Evolutionary conservation across 192 early-diverging fungal species (phyloP).

Genomic region (Coemansia javaensis): DNA sequence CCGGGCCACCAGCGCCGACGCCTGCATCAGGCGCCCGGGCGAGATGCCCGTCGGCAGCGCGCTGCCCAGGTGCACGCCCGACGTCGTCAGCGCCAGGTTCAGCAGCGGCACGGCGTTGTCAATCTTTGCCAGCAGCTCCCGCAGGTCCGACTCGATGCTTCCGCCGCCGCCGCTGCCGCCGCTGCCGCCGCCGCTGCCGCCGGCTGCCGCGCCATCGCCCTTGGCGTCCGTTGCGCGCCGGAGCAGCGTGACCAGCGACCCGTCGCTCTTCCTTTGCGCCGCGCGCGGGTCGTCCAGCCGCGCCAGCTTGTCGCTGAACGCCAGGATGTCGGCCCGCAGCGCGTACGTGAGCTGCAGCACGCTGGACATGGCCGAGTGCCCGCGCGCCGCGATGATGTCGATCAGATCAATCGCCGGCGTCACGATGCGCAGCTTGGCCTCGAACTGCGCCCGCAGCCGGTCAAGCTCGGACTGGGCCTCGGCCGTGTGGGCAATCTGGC

Average conservation of each 20-base stretch:
- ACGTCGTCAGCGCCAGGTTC: slow-evolving; percentile 52
- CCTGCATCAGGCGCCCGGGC: slow-evolving; percentile 58
- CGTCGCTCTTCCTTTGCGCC: not conserved
- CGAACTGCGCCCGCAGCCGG: slow-evolving; percentile 45
- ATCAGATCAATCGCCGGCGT: slow-evolving; percentile 69
- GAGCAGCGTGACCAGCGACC: slow-evolving; percentile 1
- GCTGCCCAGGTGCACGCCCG: slow-evolving; percentile 46
- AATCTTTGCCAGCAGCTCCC: slow-evolving; percentile 35
- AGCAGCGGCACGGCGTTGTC: slow-evolving; percentile 54
- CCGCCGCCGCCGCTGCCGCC: no score
- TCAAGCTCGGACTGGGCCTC: slow-evolving; percentile 28
- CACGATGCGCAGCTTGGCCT: slow-evolving; percentile 52
- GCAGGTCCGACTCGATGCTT: slow-evolving; percentile 13
- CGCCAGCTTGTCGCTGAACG: slow-evolving; percentile 37
- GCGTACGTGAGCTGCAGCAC: slow-evolving; percentile 53
- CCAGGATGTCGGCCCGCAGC: slow-evolving; percentile 54
- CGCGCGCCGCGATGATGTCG: slow-evolving; percentile 58
- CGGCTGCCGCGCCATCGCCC: not conserved
- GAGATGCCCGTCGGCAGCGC: slow-evolving; percentile 47
- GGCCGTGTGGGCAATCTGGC: slow-evolving; percentile 13
- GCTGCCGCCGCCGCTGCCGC: no score
- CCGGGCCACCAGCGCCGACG: slow-evolving; percentile 43
- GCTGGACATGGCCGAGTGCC: slow-evolving; percentile 56
- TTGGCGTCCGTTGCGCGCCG: not conserved
- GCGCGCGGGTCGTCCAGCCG: slow-evolving; percentile 3